Percentiles rank a stretch among this genome's conserved stretches.
Conservation (phyloP, 2,329 filamentous ascomycete genomes). For the Ceratocystis lukuohia region DNA sequence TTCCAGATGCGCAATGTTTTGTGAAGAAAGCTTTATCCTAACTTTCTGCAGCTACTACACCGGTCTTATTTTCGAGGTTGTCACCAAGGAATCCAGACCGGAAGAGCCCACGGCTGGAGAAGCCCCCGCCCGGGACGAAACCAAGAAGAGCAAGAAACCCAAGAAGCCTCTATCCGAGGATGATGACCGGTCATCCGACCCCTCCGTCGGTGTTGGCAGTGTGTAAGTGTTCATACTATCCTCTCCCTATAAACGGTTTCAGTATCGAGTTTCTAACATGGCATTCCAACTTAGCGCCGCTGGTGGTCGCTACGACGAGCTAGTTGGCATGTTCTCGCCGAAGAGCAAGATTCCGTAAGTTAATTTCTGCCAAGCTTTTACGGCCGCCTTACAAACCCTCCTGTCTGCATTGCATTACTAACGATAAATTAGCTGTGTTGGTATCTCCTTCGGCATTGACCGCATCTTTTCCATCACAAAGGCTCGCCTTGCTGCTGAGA, state of each 20-base stretch:
- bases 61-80: slow-evolving; percentile 77
- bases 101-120: slow-evolving; percentile 27
- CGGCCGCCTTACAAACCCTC: background rate
- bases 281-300: slow-evolving; percentile 41
- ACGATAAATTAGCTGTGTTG: slow-evolving; percentile 26
- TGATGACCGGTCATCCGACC: slow-evolving; percentile 60
- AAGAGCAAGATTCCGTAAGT: slow-evolving; percentile 60
- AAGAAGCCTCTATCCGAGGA: slow-evolving; percentile 37
- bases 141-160: slow-evolving; percentile 34
- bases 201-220: slow-evolving; percentile 71
- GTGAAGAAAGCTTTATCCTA: background rate
- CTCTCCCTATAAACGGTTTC: background rate
- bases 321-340: slow-evolving; percentile 86
- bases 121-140: slow-evolving; percentile 26
- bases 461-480: slow-evolving; percentile 90
- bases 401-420: background rate
- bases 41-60: slow-evolving; percentile 64
- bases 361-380: background rate
- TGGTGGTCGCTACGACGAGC: slow-evolving; percentile 80
- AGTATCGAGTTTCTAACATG: background rate
- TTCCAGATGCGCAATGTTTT: slow-evolving; percentile 29
- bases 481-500: slow-evolving; percentile 52
- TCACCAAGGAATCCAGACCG: slow-evolving; percentile 64
- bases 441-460: slow-evolving; percentile 84
- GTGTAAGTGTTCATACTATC: slow-evolving; percentile 30